Conservation (phyloP, 192 early-diverging fungal genomes). For the Coemansia sp. region DNA sequence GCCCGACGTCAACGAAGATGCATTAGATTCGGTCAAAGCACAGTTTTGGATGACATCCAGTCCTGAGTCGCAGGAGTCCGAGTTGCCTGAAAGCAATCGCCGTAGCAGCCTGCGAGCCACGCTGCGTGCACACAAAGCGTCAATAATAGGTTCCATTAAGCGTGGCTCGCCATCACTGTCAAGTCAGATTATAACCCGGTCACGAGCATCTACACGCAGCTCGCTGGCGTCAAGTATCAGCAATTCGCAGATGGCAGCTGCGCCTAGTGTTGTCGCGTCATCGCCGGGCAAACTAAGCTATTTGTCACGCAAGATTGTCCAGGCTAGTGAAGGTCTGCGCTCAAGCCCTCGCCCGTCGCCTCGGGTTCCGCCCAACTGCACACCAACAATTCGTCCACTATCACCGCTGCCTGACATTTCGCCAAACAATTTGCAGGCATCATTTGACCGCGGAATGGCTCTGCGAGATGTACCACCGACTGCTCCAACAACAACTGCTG, state of each 20-base stretch:
- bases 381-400: slow-evolving; percentile 27
- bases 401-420: slow-evolving; percentile 43
- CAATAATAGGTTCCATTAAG: slow-evolving; percentile 43
- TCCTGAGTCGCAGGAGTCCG: slow-evolving; percentile 40
- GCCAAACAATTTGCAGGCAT: slow-evolving; percentile 53
- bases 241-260: neutral
- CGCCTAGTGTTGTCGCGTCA: neutral
- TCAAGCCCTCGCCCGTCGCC: slow-evolving; percentile 1
- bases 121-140: slow-evolving; percentile 37
- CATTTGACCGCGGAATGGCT: slow-evolving; percentile 47
- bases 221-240: neutral
- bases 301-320: slow-evolving; percentile 13
- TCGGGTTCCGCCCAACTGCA: slow-evolving; percentile 12
- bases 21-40: slow-evolving; percentile 11
- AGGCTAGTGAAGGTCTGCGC: slow-evolving; percentile 1
- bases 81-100: slow-evolving; percentile 14
- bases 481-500: neutral
- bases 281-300: slow-evolving; percentile 15
- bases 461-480: slow-evolving; percentile 14
- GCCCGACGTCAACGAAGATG: neutral
- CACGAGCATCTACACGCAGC: slow-evolving; percentile 12
- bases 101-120: slow-evolving; percentile 29
- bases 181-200: neutral
- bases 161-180: slow-evolving; percentile 26
- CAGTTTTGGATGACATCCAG: slow-evolving; percentile 53